Percentiles rank a stretch among this genome's conserved stretches.
phyloP scores from a whole-genome alignment of 257 asterid species.

The Rubia yunnanensis region DNA sequence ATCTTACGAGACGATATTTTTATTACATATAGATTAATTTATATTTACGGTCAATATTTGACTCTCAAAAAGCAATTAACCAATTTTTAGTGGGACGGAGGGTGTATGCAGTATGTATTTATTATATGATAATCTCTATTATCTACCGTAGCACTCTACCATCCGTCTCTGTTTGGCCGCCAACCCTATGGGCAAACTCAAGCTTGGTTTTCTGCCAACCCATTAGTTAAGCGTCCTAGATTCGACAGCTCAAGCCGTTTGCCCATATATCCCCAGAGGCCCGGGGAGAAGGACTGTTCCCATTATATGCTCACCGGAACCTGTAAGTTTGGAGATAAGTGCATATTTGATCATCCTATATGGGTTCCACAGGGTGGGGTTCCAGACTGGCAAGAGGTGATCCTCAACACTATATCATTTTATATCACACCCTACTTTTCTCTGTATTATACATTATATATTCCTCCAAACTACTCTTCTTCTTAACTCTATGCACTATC shows the following conservation, averaged over 20 bases:
- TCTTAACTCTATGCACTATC: background rate
- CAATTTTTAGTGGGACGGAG: too few species aligned
- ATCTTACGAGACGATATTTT: too few species aligned
- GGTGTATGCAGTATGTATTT: slow-evolving; percentile 36
- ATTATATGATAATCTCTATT: slow-evolving; percentile 35
- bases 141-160: slow-evolving; percentile 81
- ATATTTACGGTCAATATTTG: too few species aligned
- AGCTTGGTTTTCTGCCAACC: slow-evolving; percentile 88
- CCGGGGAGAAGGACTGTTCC: slow-evolving; percentile 99
- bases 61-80: too few species aligned
- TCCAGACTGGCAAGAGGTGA: slow-evolving; percentile 99
- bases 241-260: slow-evolving; percentile 82
- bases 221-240: slow-evolving; percentile 94
- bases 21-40: too few species aligned
- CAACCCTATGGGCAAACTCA: slow-evolving; percentile 93
- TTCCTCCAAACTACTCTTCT: background rate
- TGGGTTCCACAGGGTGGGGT: slow-evolving; percentile 99
- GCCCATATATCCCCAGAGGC: slow-evolving; percentile 98
- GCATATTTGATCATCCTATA: slow-evolving; percentile 99
- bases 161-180: slow-evolving; percentile 85
- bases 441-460: slow-evolving; percentile 2
- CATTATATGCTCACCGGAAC: slow-evolving; percentile 99
- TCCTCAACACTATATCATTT: slow-evolving; percentile 38
- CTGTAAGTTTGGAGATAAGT: slow-evolving; percentile 97
- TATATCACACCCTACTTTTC: slow-evolving; percentile 13